Conservation (phyloP, 768 basidiomycete genomes). For the Ramaria rubella region DNA sequence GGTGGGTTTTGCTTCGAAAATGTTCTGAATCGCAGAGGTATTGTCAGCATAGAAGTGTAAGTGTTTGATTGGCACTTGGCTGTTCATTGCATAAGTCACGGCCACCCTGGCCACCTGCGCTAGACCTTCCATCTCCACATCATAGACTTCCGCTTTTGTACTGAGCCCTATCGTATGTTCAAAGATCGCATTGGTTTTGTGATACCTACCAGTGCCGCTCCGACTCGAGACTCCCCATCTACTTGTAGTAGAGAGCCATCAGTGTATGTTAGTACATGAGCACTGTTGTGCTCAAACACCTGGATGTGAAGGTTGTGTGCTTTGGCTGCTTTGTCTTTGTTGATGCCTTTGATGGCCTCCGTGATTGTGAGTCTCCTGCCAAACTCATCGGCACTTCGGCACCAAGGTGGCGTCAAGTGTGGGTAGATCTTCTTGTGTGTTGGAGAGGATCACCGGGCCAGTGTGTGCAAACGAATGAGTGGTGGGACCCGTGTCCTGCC, state of each 20-base stretch:
- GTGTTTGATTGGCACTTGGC: background rate
- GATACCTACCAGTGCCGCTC: constrained; percentile 8
- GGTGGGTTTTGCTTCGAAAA: no score
- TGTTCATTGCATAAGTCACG: background rate
- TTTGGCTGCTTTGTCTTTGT: constrained; percentile 6
- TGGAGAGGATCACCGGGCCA: background rate
- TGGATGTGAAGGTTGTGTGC: background rate
- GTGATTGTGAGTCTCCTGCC: background rate
- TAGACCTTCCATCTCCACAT: constrained; percentile 9
- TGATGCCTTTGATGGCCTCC: no score
- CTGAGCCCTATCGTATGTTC: constrained; percentile 3
- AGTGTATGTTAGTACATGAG: constrained; percentile 9
- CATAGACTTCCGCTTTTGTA: constrained; percentile 8
- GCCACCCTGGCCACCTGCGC: background rate
- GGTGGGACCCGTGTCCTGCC: no score
- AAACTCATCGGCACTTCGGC: background rate
- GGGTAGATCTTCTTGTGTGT: background rate
- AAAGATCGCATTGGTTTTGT: background rate
- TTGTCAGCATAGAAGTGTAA: no score
- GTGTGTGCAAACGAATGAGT: background rate
- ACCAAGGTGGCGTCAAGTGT: background rate
- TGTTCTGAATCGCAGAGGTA: constrained; percentile 1
- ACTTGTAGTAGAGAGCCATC: constrained; percentile 12
- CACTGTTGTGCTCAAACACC: background rate
- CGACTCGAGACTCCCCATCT: background rate